Percentiles rank a stretch among this genome's conserved stretches.
Evolutionary conservation across 1,284 basidiomycete species (phyloP).

Genomic region (Fomitiporia mediterranea): DNA sequence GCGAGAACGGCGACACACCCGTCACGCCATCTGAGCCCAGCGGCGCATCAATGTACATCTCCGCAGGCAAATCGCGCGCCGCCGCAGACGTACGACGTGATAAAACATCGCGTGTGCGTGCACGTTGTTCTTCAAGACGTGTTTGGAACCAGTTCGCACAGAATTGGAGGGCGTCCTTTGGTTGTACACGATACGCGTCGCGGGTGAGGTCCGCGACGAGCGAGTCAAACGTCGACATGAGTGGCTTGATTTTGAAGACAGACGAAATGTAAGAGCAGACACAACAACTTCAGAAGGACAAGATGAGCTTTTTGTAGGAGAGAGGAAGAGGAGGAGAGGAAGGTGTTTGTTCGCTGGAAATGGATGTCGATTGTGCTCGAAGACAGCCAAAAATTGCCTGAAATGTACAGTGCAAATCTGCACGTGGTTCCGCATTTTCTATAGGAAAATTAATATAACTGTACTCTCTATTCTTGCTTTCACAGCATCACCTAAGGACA

Average conservation of each 20-base stretch:
- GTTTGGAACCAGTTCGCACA: conserved; percentile 95
- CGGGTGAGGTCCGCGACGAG: conserved; percentile 85
- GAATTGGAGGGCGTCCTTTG: conserved; percentile 88
- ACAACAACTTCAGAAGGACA: neutral
- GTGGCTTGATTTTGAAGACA: neutral
- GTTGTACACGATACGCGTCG: conserved; percentile 81
- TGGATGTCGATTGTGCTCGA: too few relatives aligned
- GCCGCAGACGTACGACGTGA: conserved; percentile 43
- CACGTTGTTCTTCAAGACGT: conserved; percentile 78
- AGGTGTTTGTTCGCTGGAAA: neutral
- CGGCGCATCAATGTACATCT: conserved; percentile 56
- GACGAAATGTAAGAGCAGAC: neutral
- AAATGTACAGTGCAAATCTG: neutral
- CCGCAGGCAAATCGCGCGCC: conserved; percentile 46
- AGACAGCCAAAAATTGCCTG: too few relatives aligned
- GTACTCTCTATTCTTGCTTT: too few relatives aligned
- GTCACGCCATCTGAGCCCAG: conserved; percentile 34
- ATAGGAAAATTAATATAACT: neutral
- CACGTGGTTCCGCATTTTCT: neutral
- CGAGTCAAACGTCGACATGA: conserved; percentile 71
- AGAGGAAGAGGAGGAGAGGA: neutral
- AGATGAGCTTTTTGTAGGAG: conserved; percentile 9
- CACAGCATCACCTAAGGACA: too few relatives aligned
- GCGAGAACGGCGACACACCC: conserved; percentile 45
- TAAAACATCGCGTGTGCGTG: conserved; percentile 63